A percentile compares a stretch with the other conserved stretches of the same genome.
phyloP scores from a whole-genome alignment of 768 basidiomycete genomes.

The Roridomyces roridus region DNA sequence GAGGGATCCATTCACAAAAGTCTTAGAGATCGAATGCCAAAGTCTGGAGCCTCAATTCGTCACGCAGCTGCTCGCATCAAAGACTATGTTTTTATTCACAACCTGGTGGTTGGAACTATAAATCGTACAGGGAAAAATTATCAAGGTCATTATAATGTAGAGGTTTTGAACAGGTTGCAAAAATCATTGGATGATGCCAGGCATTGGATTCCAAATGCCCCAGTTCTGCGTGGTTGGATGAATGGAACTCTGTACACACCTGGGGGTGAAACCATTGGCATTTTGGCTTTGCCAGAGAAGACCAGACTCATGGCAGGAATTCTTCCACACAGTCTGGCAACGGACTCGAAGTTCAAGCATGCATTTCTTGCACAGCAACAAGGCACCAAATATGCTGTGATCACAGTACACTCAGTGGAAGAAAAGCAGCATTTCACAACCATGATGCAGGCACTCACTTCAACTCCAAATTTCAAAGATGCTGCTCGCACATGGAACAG shows the following conservation, averaged over 20 bases:
- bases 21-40: not conserved
- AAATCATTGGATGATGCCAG: too few species aligned
- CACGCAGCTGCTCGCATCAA: too few species aligned
- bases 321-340: not conserved
- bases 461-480: not conserved
- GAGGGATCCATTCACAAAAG: not conserved
- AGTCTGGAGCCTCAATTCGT: not conserved
- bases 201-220: too few species aligned
- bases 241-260: too few species aligned
- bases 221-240: too few species aligned
- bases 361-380: slow-evolving; percentile 16
- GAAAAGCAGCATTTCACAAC: slow-evolving; percentile 8
- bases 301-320: not conserved
- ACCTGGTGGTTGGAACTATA: too few species aligned
- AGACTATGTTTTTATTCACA: too few species aligned
- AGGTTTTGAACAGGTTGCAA: too few species aligned
- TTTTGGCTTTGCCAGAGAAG: not conserved
- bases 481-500: slow-evolving; percentile 13
- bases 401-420: slow-evolving; percentile 1
- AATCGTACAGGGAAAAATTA: too few species aligned
- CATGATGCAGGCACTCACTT: not conserved
- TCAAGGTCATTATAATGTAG: too few species aligned
- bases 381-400: slow-evolving; percentile 4
- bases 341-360: slow-evolving; percentile 2
- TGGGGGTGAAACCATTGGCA: not conserved